phyloP scores from a whole-genome alignment of 805 yeast genomes.

The Saturnispora gosingensis region DNA sequence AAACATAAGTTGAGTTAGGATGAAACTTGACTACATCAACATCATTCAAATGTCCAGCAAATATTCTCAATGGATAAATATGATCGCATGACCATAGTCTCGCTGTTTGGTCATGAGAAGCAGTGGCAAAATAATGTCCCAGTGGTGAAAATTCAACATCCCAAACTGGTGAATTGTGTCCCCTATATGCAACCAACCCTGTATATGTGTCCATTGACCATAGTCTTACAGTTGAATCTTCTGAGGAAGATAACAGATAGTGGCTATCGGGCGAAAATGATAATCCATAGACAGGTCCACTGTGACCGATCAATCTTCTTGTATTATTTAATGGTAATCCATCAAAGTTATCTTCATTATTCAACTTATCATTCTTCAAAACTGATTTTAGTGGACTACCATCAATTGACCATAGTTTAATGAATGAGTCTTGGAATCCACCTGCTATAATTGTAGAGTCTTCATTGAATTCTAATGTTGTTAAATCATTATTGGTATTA shows the following conservation, averaged over 20 bases:
- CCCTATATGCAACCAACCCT: slow-evolving; percentile 86
- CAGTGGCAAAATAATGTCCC: slow-evolving; percentile 98
- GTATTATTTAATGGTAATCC: slow-evolving; percentile 25
- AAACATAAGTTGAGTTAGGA: slow-evolving; percentile 89
- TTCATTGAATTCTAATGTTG: slow-evolving; percentile 78
- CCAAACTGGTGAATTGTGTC: slow-evolving; percentile 96
- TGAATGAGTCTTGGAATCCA: slow-evolving; percentile 87
- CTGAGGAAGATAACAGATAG: slow-evolving; percentile 73
- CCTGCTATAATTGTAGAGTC: slow-evolving; percentile 85
- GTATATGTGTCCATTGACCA: slow-evolving; percentile 94
- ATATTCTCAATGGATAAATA: slow-evolving; percentile 87
- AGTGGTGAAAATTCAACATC: slow-evolving; percentile 90
- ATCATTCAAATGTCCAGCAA: slow-evolving; percentile 96
- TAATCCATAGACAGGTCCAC: slow-evolving; percentile 87
- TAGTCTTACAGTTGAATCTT: slow-evolving; percentile 82
- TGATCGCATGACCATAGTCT: slow-evolving; percentile 98
- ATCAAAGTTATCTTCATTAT: slow-evolving; percentile 27
- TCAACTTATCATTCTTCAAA: slow-evolving; percentile 42
- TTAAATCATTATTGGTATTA: slow-evolving; percentile 82
- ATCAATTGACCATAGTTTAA: slow-evolving; percentile 88
- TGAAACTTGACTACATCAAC: slow-evolving; percentile 94
- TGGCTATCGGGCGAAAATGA: slow-evolving; percentile 87
- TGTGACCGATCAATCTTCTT: slow-evolving; percentile 73
- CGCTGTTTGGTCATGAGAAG: slow-evolving; percentile 96
- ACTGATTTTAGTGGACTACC: slow-evolving; percentile 72